phyloP scores from a whole-genome alignment of 1,284 basidiomycete genomes.

The Apiotrichum laibachii region DNA sequence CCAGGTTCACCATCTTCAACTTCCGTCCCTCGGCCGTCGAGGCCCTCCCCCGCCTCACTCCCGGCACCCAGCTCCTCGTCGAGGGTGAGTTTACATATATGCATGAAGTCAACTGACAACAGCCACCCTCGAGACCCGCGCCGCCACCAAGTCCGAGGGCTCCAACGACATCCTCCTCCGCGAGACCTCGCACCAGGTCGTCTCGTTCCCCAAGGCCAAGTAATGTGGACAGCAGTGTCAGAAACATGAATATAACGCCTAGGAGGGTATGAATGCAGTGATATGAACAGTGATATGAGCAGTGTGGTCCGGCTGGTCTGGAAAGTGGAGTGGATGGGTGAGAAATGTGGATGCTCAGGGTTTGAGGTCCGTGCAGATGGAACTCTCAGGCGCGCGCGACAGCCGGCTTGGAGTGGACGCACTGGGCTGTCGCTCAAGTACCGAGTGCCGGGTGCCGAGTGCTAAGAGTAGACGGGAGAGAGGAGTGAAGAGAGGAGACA shows the following conservation, averaged over 20 bases:
- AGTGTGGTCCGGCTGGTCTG: not conserved
- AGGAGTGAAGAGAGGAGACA: not conserved
- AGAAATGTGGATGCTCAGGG: not conserved
- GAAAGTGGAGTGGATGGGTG: not conserved
- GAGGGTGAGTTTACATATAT: conserved; percentile 30
- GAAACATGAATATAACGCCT: not conserved
- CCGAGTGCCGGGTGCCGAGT: no score
- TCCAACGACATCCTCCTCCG: conserved; percentile 22
- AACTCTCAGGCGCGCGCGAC: not conserved
- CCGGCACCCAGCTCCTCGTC: conserved; percentile 38
- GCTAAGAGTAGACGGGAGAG: no score
- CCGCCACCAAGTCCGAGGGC: conserved; percentile 16
- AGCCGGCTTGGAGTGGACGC: no score
- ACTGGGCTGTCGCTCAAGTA: no score
- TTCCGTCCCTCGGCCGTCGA: conserved; percentile 32
- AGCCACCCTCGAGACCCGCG: conserved; percentile 23
- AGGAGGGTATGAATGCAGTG: conserved; percentile 1
- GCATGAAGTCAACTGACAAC: not conserved
- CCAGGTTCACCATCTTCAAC: conserved; percentile 45
- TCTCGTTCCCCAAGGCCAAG: conserved; percentile 17
- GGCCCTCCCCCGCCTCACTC: conserved; percentile 26
- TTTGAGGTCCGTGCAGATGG: not conserved
- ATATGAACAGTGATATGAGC: not conserved
- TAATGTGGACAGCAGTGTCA: conserved; percentile 2
- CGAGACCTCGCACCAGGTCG: conserved; percentile 24